Evolutionary conservation across 2,329 filamentous ascomycete species (phyloP), one percentile per base, ranked within the genome.

Genomic region (Trichophyton verrucosum): DNA sequence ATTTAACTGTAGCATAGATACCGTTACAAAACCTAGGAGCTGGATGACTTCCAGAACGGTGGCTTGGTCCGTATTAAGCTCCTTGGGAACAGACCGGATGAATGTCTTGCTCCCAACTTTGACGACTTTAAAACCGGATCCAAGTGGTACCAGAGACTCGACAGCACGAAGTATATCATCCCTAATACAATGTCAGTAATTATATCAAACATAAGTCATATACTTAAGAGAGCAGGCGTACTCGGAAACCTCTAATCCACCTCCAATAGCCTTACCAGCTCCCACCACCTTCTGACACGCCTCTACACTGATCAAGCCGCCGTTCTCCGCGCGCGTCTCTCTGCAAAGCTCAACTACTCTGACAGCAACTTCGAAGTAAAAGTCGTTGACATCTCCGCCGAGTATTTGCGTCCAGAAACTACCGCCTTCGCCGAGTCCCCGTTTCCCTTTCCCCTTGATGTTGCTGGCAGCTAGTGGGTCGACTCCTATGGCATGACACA

Each of bases 361-460:
- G n/a, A 97, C 92, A 1, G 91, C 94, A 53, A 99, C 84, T 77
- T 95, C 92, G 74, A 97, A 97, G 77, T 97, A 99, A 72, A 99
- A 99, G 74, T 99, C 94, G 72, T 96, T 95, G 67, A 99, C 91
- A 68, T 86, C 91, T 62, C 88, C 84, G 33, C 94, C 94, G 20
- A 97, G 81, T 64, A 97, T 83, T 77, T 96, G 91, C 7, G 90
- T 88, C 92, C 94, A 97, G 62, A 96, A 85, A 62, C 87, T 94
- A 17, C 83, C 83, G 1, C 76, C 79, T 58, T 74, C 73, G 73
- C 76, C 58, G n/a, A 67, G 40, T 73, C 76, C 76, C 72, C 65
- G 78, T 3, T 73, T 76, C 55, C 74, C 74, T 63, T 77, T 78
- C 59, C 78, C 77, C 66, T 78, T 73, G 63, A 77, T 75, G 68